Percentiles rank a stretch among this genome's conserved stretches.
Conservation (phyloP, 192 early-diverging fungal genomes). For the Spizellomyces punctatus region DNA sequence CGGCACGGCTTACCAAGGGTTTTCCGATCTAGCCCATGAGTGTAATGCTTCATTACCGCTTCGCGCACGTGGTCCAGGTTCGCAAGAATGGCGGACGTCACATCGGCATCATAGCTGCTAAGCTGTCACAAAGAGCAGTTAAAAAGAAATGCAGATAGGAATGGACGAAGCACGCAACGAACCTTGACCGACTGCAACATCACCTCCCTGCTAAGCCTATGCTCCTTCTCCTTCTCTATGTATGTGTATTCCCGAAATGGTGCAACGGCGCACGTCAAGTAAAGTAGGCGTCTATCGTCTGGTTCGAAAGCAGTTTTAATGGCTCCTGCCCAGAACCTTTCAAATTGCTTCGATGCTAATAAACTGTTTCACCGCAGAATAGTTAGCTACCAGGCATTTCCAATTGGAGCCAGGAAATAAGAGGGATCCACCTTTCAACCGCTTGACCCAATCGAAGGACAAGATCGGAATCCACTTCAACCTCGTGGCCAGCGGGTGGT, state of each 20-base stretch:
- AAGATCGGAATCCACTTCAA: constrained; percentile 1
- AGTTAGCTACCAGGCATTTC: too few relatives aligned
- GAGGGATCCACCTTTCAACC: too few relatives aligned
- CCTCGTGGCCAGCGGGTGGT: constrained; percentile 28
- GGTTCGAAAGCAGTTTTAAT: constrained; percentile 1
- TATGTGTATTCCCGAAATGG: neutral
- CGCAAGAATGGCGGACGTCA: neutral
- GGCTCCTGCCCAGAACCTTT: neutral
- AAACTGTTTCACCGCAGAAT: constrained; percentile 1
- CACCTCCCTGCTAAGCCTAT: too few relatives aligned
- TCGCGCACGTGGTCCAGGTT: neutral
- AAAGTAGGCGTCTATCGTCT: constrained; percentile 24
- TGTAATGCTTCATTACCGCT: neutral
- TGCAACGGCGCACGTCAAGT: neutral
- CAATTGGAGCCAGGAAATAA: too few relatives aligned
- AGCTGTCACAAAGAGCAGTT: too few relatives aligned
- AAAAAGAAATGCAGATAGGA: too few relatives aligned
- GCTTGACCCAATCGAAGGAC: neutral
- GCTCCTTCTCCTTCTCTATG: too few relatives aligned
- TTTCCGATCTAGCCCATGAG: too few relatives aligned
- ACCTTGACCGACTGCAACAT: too few relatives aligned
- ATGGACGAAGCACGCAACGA: too few relatives aligned
- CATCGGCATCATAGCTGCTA: neutral
- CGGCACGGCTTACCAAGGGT: too few relatives aligned
- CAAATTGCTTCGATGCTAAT: neutral